These are phyloP conservation scores for Viola odorata DNA, from an alignment of 345 rosid genomes.

Conservation along the genomic window DNA sequence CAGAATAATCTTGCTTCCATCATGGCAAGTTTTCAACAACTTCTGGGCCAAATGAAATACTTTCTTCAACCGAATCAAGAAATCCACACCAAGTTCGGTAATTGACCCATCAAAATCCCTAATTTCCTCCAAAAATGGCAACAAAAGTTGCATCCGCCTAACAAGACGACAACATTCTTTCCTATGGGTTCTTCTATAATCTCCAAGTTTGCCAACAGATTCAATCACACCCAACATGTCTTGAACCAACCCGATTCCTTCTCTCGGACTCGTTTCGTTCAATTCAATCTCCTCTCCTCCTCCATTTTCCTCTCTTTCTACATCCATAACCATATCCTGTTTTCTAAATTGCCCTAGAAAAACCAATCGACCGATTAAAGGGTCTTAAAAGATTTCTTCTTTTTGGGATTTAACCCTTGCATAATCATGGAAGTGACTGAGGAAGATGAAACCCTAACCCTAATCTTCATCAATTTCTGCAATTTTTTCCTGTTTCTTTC, in stretches of 20 bases:
- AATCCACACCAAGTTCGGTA: constrained; percentile 15
- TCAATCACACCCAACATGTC: constrained; percentile 42
- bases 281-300: no score
- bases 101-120: constrained; percentile 24
- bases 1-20: constrained; percentile 61
- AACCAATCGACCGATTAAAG: no score
- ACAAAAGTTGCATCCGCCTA: constrained; percentile 51
- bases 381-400: no score
- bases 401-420: no score
- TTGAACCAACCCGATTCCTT: constrained; percentile 10
- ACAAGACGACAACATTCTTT: constrained; percentile 52
- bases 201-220: constrained; percentile 31
- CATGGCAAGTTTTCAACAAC: constrained; percentile 45
- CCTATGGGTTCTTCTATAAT: constrained; percentile 41
- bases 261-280: not conserved
- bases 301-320: no score
- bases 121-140: constrained; percentile 51
- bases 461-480: no score
- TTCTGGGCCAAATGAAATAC: constrained; percentile 42
- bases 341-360: no score
- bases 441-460: no score
- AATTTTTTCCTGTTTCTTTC: no score
- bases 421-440: no score
- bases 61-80: constrained; percentile 32
- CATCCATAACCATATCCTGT: no score